These are phyloP conservation scores for Guillardia theta DNA, from an alignment of 78 protist species.

Conservation along the genomic window DNA sequence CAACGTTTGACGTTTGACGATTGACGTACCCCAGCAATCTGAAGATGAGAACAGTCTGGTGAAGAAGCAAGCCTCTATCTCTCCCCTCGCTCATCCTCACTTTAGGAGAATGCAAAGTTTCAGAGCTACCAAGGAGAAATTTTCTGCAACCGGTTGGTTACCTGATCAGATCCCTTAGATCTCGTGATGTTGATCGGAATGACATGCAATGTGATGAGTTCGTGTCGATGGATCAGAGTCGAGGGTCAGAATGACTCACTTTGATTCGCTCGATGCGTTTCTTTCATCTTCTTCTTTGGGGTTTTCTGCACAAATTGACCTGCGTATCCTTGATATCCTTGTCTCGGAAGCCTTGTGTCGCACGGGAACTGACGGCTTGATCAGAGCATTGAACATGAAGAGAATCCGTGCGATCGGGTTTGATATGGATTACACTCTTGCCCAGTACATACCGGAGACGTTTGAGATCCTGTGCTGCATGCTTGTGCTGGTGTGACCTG, in stretches of 20 bases:
- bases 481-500: neutral
- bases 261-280: neutral
- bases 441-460: constrained; percentile 43
- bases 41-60: too few relatives aligned
- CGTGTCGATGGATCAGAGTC: too few relatives aligned
- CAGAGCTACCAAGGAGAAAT: neutral
- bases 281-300: neutral
- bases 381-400: constrained; percentile 26
- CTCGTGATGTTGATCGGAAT: too few relatives aligned
- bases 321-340: too few relatives aligned
- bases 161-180: too few relatives aligned
- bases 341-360: neutral
- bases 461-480: constrained; percentile 42
- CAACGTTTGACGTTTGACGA: too few relatives aligned
- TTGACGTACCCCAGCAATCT: too few relatives aligned
- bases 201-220: too few relatives aligned
- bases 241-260: neutral
- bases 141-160: too few relatives aligned
- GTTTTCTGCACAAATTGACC: neutral
- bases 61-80: too few relatives aligned
- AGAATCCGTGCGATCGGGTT: constrained; percentile 46
- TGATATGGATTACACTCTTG: constrained; percentile 64
- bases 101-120: neutral
- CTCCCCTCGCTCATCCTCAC: too few relatives aligned
- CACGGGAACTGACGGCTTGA: neutral